Base-by-base conservation (phyloP, 192 early-diverging fungal species). In the Chytriomyces sp. region DNA sequence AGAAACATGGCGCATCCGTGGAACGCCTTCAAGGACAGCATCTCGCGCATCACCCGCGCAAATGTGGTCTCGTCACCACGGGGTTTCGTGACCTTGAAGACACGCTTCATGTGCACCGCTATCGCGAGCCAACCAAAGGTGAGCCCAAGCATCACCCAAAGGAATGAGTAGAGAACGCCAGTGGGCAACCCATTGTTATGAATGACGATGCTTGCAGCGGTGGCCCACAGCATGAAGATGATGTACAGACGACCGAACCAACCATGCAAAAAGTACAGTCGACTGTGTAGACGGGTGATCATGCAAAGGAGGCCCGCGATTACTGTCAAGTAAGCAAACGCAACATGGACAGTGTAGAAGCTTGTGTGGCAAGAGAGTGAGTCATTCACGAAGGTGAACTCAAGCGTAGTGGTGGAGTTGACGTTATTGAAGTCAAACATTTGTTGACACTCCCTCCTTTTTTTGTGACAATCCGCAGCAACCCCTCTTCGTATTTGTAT, bases 141-240 rank as follows among this genome's bases (percentile, higher is more conserved):
- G 30, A 81, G 28, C 3, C 80, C 80, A n/a, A 39, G 4, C 28
- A 52, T 2, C 19, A 78, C 74, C 78, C 59, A 81, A 5, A 81
- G 4, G 44, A 81, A 81, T 4, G 78, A 81, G 25, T 38, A 61
- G 26, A 81, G 28, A 2, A 81, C 80, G 34, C 74, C 80, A 30
- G 63, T 36, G n/a, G 80, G 80, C 4, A 81, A 53, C 19, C 77
- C 78, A 28, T 74, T 80, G 60, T 81, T 81, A 49, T 82, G 74
- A 37, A 81, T 81, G 19, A 81, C 30, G 25, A 81, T 44, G 10
- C 74, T 73, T 5, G 77, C 38, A 2, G 44, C 77, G 2, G 68
- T 81, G 10, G 67, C 63, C 69, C 78, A 73, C 39, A 81, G 65
- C 79, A 81, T 81, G 4, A 62, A n/a, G 34, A 77, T 34, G 53